Evolutionary conservation across 176 grass and related monocot genomes (phyloP).

Genomic region (Ananas comosus): DNA sequence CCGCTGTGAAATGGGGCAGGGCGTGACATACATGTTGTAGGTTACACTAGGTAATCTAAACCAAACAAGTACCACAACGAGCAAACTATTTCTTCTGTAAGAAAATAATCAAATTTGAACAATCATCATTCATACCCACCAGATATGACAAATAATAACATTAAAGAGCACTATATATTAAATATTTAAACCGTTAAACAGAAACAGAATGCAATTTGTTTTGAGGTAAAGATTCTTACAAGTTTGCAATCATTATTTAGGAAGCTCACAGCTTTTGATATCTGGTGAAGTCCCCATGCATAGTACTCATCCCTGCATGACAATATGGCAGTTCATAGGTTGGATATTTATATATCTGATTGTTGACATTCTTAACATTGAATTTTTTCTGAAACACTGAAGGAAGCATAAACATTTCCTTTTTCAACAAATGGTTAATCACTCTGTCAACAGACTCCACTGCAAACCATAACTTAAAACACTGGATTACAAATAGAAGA

Average conservation of each 20-base stretch:
- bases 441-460: background rate
- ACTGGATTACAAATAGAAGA: background rate
- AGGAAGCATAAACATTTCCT: no score
- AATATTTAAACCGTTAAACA: conserved; percentile 1
- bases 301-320: conserved; percentile 90
- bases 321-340: background rate
- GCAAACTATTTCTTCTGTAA: background rate
- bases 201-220: background rate
- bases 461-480: background rate
- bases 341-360: no score
- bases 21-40: background rate
- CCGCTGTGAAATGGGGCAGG: no score
- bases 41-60: background rate
- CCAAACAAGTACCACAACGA: background rate
- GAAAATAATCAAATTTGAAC: background rate
- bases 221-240: conserved; percentile 42
- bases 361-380: no score
- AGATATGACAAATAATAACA: conserved; percentile 7
- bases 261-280: conserved; percentile 99
- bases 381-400: no score
- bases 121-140: background rate
- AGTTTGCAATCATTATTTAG: conserved; percentile 99
- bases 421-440: no score
- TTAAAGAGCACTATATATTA: background rate
- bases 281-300: conserved; percentile 98